These are phyloP conservation scores for Tillandsia leiboldiana DNA, from an alignment of 176 grass and related monocot species.

Conservation along the genomic window DNA sequence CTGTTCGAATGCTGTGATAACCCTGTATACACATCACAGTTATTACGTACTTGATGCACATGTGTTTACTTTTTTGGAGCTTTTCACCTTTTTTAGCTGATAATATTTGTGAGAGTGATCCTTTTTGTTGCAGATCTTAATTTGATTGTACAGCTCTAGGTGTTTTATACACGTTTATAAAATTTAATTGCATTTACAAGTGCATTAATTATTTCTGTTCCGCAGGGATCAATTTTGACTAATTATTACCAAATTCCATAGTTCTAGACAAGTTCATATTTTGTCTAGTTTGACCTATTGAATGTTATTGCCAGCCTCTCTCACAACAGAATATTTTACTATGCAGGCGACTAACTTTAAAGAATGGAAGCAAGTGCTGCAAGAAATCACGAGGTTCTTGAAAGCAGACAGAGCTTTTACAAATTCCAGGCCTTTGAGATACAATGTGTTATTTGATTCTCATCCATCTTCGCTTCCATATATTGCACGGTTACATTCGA, in stretches of 20 bases:
- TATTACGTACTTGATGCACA: no score
- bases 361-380: conserved; percentile 91
- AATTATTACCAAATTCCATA: background rate
- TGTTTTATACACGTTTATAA: no score
- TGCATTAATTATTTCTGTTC: background rate
- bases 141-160: no score
- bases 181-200: background rate
- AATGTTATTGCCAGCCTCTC: conserved; percentile 16
- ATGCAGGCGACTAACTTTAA: conserved; percentile 81
- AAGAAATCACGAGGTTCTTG: conserved; percentile 76
- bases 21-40: no score
- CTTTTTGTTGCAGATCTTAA: no score
- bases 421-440: conserved; percentile 72
- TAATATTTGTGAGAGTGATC: no score
- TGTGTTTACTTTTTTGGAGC: no score
- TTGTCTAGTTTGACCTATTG: background rate
- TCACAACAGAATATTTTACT: conserved; percentile 11
- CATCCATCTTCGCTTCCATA: conserved; percentile 58
- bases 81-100: no score
- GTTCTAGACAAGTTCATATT: background rate
- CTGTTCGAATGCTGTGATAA: no score
- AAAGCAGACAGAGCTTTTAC: conserved; percentile 72
- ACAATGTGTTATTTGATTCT: conserved; percentile 64
- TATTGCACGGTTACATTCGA: conserved; percentile 72
- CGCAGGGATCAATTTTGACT: background rate